Conservation (phyloP, 441 rosid species). For the Pelargonium cotyledonis region DNA sequence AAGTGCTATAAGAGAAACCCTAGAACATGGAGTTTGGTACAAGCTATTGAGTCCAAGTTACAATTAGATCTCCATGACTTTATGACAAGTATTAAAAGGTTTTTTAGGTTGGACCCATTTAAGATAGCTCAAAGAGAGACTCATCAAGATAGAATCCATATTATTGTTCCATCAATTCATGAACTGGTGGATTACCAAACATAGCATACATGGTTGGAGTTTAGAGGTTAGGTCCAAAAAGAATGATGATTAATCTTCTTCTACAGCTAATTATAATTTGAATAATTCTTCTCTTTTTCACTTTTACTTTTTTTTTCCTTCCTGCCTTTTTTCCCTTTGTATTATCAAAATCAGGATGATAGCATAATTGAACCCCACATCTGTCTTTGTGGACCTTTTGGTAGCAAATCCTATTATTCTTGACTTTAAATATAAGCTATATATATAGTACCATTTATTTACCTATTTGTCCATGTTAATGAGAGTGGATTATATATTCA, state of each 20-base stretch:
- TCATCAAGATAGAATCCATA: slow-evolving; percentile 3
- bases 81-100: background rate
- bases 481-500: too few relatives aligned
- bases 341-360: background rate
- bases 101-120: background rate
- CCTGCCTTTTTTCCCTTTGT: background rate
- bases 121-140: slow-evolving; percentile 1
- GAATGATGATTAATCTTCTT: background rate
- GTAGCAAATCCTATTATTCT: background rate
- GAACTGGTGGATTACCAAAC: background rate
- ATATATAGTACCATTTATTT: too few relatives aligned
- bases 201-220: background rate
- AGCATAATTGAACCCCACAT: background rate
- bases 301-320: background rate
- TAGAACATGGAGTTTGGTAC: background rate
- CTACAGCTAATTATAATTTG: background rate
- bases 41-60: slow-evolving; percentile 2
- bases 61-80: background rate
- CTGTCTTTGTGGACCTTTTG: too few relatives aligned
- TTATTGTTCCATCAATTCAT: background rate
- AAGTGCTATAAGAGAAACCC: background rate
- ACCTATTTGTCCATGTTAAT: too few relatives aligned
- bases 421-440: background rate
- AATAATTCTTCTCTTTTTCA: background rate
- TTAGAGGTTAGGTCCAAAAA: background rate